Evolutionary conservation across 192 early-diverging fungal genomes (phyloP).

Genomic region (Gigaspora rosea): DNA sequence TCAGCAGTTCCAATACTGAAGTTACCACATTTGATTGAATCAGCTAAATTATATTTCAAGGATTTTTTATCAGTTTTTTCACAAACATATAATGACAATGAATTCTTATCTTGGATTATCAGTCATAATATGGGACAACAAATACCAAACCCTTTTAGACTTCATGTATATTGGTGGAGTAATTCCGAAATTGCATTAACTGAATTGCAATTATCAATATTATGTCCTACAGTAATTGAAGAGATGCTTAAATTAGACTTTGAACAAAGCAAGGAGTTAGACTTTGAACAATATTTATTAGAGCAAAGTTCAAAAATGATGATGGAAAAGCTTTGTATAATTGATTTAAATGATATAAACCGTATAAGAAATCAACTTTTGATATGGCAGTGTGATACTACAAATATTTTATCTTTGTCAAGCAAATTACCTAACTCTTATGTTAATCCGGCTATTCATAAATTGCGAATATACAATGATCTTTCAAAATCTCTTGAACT

Average conservation of each 20-base stretch:
- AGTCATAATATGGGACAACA: slow-evolving; percentile 4
- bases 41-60: slow-evolving; percentile 25
- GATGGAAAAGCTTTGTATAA: neutral
- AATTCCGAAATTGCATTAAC: neutral
- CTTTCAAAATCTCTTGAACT: neutral
- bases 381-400: neutral
- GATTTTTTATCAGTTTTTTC: slow-evolving; percentile 24
- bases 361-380: neutral
- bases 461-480: neutral
- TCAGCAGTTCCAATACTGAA: neutral
- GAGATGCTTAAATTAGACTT: neutral
- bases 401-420: neutral
- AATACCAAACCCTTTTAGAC: slow-evolving; percentile 10
- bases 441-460: neutral
- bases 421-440: neutral
- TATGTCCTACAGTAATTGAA: neutral
- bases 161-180: neutral
- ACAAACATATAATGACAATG: neutral
- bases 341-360: neutral
- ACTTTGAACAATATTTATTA: neutral
- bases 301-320: neutral
- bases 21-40: neutral
- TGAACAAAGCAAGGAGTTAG: neutral
- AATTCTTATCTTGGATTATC: neutral
- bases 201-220: neutral